Conservation (phyloP, 176 grass and related monocot genomes). For the Paspalum notatum region DNA sequence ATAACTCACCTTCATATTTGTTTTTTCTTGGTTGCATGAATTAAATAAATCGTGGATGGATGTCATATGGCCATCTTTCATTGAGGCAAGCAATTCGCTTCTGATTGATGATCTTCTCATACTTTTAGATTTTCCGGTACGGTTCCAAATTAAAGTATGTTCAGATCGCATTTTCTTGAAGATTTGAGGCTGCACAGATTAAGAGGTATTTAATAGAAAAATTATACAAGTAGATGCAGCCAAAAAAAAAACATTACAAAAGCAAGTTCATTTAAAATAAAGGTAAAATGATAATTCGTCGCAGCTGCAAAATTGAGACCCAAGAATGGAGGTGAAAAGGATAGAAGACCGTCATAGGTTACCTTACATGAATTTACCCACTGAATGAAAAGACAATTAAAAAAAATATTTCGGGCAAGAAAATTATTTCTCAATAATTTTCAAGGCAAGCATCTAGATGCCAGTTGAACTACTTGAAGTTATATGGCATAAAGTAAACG, state of each 20-base stretch:
- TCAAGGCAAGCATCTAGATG: slow-evolving; percentile 3
- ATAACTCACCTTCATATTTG: slow-evolving; percentile 66
- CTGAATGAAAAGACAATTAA: slow-evolving; percentile 6
- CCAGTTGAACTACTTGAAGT: not conserved
- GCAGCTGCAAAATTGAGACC: slow-evolving; percentile 6
- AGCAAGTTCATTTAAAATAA: slow-evolving; percentile 27
- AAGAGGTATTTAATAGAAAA: slow-evolving; percentile 32
- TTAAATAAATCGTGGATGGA: slow-evolving; percentile 55
- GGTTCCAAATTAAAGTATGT: slow-evolving; percentile 93
- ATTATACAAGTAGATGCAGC: slow-evolving; percentile 16
- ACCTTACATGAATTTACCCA: not conserved
- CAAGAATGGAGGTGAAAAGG: slow-evolving; percentile 17
- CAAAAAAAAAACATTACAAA: slow-evolving; percentile 14
- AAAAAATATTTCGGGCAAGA: not conserved
- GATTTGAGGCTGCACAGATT: slow-evolving; percentile 63
- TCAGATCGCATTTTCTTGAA: slow-evolving; percentile 85
- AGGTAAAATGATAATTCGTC: not conserved
- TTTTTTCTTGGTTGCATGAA: slow-evolving; percentile 56
- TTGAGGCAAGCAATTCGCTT: slow-evolving; percentile 58
- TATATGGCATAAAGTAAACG: slow-evolving; percentile 16
- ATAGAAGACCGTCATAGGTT: not conserved
- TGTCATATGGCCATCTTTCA: slow-evolving; percentile 45
- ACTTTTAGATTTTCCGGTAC: slow-evolving; percentile 62
- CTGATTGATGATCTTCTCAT: slow-evolving; percentile 72
- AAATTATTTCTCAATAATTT: not conserved